Evolutionary conservation across 2,329 filamentous ascomycete genomes (phyloP).

Genomic region (Fusarium irregulare): DNA sequence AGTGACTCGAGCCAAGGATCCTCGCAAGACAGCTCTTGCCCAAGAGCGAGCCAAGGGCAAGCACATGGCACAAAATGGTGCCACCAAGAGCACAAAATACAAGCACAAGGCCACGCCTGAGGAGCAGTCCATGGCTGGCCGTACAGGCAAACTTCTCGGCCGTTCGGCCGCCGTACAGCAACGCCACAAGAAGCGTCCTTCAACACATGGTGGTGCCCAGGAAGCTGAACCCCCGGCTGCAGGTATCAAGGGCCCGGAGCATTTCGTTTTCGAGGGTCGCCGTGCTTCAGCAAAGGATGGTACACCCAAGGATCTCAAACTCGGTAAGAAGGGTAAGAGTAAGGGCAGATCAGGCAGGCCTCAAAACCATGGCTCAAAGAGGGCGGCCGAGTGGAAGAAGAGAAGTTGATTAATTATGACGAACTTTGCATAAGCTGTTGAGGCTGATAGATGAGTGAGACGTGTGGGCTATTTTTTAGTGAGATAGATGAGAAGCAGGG

Average conservation of each 20-base stretch:
- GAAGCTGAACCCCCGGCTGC: conserved; percentile 20
- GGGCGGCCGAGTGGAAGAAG: conserved; percentile 60
- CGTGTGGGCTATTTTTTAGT: conserved; percentile 19
- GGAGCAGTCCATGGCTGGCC: conserved; percentile 77
- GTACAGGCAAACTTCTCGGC: conserved; percentile 79
- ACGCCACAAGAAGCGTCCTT: conserved; percentile 45
- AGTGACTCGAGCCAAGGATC: conserved; percentile 86
- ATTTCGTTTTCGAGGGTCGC: conserved; percentile 84
- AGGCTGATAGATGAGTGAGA: not conserved
- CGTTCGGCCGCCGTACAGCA: conserved; percentile 70
- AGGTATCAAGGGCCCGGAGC: conserved; percentile 69
- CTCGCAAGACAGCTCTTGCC: conserved; percentile 67
- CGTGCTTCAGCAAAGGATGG: conserved; percentile 76
- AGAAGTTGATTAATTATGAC: conserved; percentile 44
- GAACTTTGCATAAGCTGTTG: conserved; percentile 7
- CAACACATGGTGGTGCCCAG: conserved; percentile 37
- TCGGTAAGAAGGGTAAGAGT: conserved; percentile 66
- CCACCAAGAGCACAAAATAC: conserved; percentile 64
- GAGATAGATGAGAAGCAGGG: conserved; percentile 8
- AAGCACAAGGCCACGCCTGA: conserved; percentile 77
- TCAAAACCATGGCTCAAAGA: conserved; percentile 53
- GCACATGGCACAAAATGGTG: conserved; percentile 52
- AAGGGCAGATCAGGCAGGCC: conserved; percentile 57
- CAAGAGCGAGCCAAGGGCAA: conserved; percentile 50
- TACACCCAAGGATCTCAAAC: conserved; percentile 70